Evolutionary conservation across 345 rosid genomes (phyloP), one percentile per base, ranked within the genome.

Genomic region (Populus ilicifolia): DNA sequence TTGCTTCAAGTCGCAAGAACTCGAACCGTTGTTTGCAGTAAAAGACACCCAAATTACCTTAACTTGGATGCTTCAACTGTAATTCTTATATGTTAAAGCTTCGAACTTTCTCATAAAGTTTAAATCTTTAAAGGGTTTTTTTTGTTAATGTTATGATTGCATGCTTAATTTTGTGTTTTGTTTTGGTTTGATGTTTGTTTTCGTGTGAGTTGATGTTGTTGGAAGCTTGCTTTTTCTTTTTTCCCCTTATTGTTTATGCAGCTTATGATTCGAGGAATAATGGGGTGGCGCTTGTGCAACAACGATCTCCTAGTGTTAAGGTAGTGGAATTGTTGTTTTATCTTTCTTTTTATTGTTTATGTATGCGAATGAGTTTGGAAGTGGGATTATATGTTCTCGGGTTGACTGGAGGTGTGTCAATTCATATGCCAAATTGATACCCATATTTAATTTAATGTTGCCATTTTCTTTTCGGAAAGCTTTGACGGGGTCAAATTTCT

Each of bases 231-330:
- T n/a, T n/a, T n/a, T n/a, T n/a, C n/a, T n/a, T n/a, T n/a, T n/a
- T 35, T 21, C 7, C n/a, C 7, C 35, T 30, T 80, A n/a, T 17
- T 64, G 52, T 52, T 69, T 63, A 70, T 79, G 77, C 86, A 93
- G 99, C 88, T 75, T 93, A 89, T 78, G 90, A 88, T 79, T 86
- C 92, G 11, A 43, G 85, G 69, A 85, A 88, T 46, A 84, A 76
- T 80, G 80, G 81, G 23, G 64, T 84, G 75, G 83, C 87, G 69
- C 83, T 93, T 76, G 84, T 87, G 71, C 97, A 95, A 81, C 99
- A 92, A 61, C 86, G 98, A 75, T 92, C 98, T 23, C 97, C 98
- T 0, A 89, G 90, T 17, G 79, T 84, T 50, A 88, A 90, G 99
- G 99, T 95, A 82, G 69, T 62, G 43, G 46, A 43, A 43, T 5